Conservation (phyloP, 1,284 basidiomycete genomes). For the Naganishia albida region DNA sequence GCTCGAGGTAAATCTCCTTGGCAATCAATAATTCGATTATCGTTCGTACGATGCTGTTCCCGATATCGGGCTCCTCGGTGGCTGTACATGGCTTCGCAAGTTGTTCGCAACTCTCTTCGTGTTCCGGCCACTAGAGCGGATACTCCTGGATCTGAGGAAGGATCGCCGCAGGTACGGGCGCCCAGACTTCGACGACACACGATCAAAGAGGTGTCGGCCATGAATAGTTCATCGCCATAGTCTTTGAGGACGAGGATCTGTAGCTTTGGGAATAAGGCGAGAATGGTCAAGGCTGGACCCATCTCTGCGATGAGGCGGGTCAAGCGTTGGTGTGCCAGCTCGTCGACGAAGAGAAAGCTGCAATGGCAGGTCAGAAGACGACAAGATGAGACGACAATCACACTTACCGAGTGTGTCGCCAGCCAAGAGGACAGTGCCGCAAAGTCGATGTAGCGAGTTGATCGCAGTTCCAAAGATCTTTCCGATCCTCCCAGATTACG, state of each 20-base stretch:
- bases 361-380: not conserved
- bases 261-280: not conserved
- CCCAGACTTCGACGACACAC: not conserved
- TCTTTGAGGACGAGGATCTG: constrained; percentile 4
- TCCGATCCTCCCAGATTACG: not conserved
- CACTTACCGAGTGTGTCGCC: not conserved
- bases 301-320: not conserved
- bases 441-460: not conserved
- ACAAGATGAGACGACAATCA: not conserved
- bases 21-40: not conserved
- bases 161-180: not conserved
- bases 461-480: not conserved
- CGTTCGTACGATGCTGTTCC: not conserved
- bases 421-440: not conserved
- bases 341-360: not conserved
- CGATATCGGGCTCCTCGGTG: not conserved
- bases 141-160: not conserved
- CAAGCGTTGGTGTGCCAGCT: not conserved
- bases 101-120: not conserved
- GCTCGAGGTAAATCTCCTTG: not conserved
- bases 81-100: not conserved
- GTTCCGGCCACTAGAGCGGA: constrained; percentile 6
- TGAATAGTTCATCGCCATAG: not conserved
- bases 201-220: not conserved
- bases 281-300: not conserved